Evolutionary conservation across 495 filamentous ascomycete species (phyloP), one percentile per base, ranked within the genome.

Genomic region (Staphylotrichum longicolle): DNA sequence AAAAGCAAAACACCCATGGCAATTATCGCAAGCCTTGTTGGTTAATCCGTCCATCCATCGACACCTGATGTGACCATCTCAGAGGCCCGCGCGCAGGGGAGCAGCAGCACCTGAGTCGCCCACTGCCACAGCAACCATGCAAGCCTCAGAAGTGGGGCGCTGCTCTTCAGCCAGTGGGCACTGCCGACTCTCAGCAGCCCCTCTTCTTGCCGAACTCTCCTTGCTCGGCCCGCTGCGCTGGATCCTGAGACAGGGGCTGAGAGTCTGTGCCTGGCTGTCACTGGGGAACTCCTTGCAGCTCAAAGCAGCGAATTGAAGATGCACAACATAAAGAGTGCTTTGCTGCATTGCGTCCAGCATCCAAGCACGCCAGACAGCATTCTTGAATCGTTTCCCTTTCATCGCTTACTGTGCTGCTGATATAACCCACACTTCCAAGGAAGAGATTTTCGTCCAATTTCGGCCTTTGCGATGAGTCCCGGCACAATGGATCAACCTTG

Each of bases 61-160:
- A 3, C 20, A 27, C 20, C 20, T 27, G 20, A 27, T 27, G 20
- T 27, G 37, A 12, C 15, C 51, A 14, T 41, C n/a, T 54, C 33
- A 7, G 8, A 57, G 54, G 54, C 54, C 42, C 33, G 7, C 32
- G 42, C 7, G 42, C 32, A 41, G 4, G 7, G 20, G 5, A 1
- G 10, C 0, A 2, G 14, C 44, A 51, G 30, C 32, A 2, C 12
- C 20, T 42, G 40, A n/a, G 20, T 9, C 32, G 37, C 47, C 33
- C 40, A 63, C 56, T 64, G 50, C 57, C 55, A 30, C 51, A 49
- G 62, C 62, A 64, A 64, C 62, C 62, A 37, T 60, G 57, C 57
- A 51, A 44, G 15, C 9, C 33, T 7, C 7, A 11, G 33, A 50
- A 11, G 48, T n/a, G 46, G 48, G n/a, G 57, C 44, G 7, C 34